These are phyloP conservation scores for Annulohypoxylon truncatum DNA, from an alignment of 2,329 filamentous ascomycete genomes.

Conservation along the genomic window DNA sequence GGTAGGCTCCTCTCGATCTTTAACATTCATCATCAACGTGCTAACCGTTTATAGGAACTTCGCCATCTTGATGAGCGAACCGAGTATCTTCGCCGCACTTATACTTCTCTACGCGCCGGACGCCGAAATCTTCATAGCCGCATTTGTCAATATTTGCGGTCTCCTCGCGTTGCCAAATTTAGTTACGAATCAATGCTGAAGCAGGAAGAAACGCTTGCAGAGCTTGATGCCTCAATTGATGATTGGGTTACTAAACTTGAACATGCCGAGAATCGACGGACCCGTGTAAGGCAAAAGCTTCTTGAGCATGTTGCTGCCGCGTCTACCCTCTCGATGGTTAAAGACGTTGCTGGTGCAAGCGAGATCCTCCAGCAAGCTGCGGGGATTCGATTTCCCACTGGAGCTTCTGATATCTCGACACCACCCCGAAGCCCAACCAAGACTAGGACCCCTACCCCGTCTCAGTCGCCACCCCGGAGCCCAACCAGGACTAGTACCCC, in stretches of 20 bases:
- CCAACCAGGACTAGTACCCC: slow-evolving; percentile 60
- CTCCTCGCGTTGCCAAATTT: slow-evolving; percentile 76
- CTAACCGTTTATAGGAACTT: slow-evolving; percentile 68
- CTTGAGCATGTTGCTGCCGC: slow-evolving; percentile 84
- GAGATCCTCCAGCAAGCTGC: slow-evolving; percentile 58
- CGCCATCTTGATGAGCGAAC: slow-evolving; percentile 80
- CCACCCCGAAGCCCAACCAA: slow-evolving; percentile 71
- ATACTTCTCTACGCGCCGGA: slow-evolving; percentile 78
- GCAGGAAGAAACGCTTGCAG: slow-evolving; percentile 82
- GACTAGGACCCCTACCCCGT: slow-evolving; percentile 46
- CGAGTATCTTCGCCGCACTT: slow-evolving; percentile 81
- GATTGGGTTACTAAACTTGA: slow-evolving; percentile 86
- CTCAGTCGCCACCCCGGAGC: slow-evolving; percentile 67
- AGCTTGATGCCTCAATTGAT: slow-evolving; percentile 81
- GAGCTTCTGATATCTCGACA: slow-evolving; percentile 61
- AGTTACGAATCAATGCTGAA: slow-evolving; percentile 80
- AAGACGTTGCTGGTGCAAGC: slow-evolving; percentile 50
- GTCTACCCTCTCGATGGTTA: slow-evolving; percentile 60
- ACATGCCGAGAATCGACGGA: slow-evolving; percentile 80
- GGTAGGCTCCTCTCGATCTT: slow-evolving; percentile 53
- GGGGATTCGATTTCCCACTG: slow-evolving; percentile 53
- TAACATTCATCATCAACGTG: background rate
- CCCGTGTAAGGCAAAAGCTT: slow-evolving; percentile 80
- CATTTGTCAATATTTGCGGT: slow-evolving; percentile 81
- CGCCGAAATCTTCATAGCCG: slow-evolving; percentile 80